Evolutionary conservation across 129 eudicot genomes (phyloP).

Genomic region (Centella asiatica): DNA sequence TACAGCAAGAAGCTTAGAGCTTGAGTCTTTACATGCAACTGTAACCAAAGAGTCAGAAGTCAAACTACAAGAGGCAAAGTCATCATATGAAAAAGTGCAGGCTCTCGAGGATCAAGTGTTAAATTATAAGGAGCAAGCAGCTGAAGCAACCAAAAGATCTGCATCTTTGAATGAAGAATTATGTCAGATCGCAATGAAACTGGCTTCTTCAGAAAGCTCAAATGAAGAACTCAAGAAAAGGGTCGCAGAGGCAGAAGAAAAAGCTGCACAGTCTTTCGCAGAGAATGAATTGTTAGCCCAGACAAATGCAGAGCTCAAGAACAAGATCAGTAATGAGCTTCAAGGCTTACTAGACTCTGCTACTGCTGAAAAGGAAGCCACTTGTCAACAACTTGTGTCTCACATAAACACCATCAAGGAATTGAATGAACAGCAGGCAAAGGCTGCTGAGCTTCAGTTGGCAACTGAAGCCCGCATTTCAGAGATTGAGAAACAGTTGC

Average conservation of each 20-base stretch:
- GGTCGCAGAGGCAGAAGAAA: conserved; percentile 53
- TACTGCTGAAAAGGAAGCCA: conserved; percentile 53
- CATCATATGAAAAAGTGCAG: conserved; percentile 43
- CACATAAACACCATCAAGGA: conserved; percentile 51
- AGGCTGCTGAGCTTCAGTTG: conserved; percentile 41
- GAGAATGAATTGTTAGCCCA: conserved; percentile 63
- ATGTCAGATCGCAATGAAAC: conserved; percentile 40
- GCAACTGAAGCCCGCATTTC: conserved; percentile 37
- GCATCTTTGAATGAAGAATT: conserved; percentile 48
- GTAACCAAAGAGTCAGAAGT: conserved; percentile 49
- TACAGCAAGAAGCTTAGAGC: conserved; percentile 42
- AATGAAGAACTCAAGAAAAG: conserved; percentile 56
- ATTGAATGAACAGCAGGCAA: conserved; percentile 61
- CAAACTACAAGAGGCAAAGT: conserved; percentile 67
- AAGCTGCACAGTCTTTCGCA: conserved; percentile 36
- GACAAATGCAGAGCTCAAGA: conserved; percentile 53
- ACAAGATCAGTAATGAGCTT: conserved; percentile 54
- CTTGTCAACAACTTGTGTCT: conserved; percentile 46
- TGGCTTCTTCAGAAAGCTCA: conserved; percentile 51
- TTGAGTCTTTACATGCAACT: conserved; percentile 50
- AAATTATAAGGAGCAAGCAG: conserved; percentile 45
- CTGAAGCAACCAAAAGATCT: conserved; percentile 46
- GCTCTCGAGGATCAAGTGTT: conserved; percentile 47
- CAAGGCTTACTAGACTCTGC: conserved; percentile 37
- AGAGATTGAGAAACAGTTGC: conserved; percentile 32